Conservation (phyloP, 2,329 filamentous ascomycete species). For the Mariannaea sp. region DNA sequence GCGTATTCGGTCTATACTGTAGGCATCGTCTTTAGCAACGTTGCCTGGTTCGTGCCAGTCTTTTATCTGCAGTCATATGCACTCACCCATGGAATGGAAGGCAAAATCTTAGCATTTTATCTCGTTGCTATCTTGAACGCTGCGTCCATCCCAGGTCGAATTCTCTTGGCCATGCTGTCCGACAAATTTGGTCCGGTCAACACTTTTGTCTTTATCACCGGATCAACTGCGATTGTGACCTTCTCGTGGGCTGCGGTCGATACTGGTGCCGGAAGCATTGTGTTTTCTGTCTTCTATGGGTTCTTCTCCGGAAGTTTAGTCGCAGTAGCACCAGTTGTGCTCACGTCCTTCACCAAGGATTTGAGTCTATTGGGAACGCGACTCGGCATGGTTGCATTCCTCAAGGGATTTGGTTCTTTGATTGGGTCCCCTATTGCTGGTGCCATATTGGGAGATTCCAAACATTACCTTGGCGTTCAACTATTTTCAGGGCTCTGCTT, state of each 20-base stretch:
- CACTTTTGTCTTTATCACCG: slow-evolving; percentile 45
- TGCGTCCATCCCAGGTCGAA: slow-evolving; percentile 54
- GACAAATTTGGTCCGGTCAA: slow-evolving; percentile 49
- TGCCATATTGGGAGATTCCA: slow-evolving; percentile 37
- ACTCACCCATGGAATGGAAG: slow-evolving; percentile 36
- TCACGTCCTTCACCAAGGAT: slow-evolving; percentile 50
- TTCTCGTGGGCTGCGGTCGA: slow-evolving; percentile 50
- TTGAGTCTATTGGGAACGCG: slow-evolving; percentile 48
- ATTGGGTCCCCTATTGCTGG: slow-evolving; percentile 48
- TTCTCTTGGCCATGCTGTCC: slow-evolving; percentile 52
- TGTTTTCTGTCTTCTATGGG: slow-evolving; percentile 52
- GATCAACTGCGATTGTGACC: slow-evolving; percentile 42
- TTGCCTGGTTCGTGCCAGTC: slow-evolving; percentile 42
- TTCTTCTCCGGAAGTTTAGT: slow-evolving; percentile 53
- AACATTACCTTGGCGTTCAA: slow-evolving; percentile 12
- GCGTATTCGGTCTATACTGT: slow-evolving; percentile 8
- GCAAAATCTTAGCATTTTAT: slow-evolving; percentile 39
- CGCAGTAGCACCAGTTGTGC: slow-evolving; percentile 48
- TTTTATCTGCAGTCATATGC: slow-evolving; percentile 54
- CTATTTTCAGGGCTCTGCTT: slow-evolving; percentile 15
- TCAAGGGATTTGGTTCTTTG: slow-evolving; percentile 45
- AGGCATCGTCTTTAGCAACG: slow-evolving; percentile 14
- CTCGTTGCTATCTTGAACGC: slow-evolving; percentile 58
- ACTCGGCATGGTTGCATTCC: slow-evolving; percentile 49
- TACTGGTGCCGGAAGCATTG: slow-evolving; percentile 45